Evolutionary conservation across 225 moss, liverwort and hornwort species (phyloP).

Genomic region (Asterella californica): DNA sequence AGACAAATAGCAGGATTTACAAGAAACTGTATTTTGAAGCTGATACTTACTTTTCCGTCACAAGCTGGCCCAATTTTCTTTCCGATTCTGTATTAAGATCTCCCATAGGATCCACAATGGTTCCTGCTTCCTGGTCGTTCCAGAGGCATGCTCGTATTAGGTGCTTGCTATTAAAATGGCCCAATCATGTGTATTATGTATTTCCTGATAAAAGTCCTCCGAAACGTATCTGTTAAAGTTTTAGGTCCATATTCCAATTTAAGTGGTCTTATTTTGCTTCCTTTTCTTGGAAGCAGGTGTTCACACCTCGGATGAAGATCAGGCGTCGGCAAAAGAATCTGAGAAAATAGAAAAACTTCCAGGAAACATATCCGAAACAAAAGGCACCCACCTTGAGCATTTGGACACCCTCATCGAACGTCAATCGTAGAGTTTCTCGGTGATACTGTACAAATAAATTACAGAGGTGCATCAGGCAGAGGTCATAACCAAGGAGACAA

Average conservation of each 20-base stretch:
- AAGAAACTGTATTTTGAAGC: background rate
- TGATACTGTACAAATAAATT: constrained; percentile 49
- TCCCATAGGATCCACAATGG: constrained; percentile 78
- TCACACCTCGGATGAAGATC: too few relatives aligned
- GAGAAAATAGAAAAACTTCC: background rate
- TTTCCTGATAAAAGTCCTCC: too few relatives aligned
- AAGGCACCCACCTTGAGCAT: constrained; percentile 59
- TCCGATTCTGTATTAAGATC: constrained; percentile 84
- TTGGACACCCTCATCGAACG: constrained; percentile 79
- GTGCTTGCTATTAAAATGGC: background rate
- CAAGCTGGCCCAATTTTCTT: constrained; percentile 75
- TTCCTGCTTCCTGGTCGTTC: constrained; percentile 69
- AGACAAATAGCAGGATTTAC: background rate
- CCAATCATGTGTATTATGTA: too few relatives aligned
- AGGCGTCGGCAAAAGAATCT: too few relatives aligned
- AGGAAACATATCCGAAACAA: background rate
- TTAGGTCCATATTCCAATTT: too few relatives aligned
- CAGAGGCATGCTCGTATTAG: background rate
- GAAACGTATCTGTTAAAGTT: too few relatives aligned
- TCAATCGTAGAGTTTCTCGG: constrained; percentile 66
- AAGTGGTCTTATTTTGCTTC: too few relatives aligned
- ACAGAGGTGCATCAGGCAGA: background rate
- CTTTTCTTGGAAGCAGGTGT: too few relatives aligned
- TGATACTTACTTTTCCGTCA: constrained; percentile 79
- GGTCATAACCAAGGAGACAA: too few relatives aligned